phyloP scores from a whole-genome alignment of 1,284 basidiomycete genomes.

The Phaffia rhodozyma region DNA sequence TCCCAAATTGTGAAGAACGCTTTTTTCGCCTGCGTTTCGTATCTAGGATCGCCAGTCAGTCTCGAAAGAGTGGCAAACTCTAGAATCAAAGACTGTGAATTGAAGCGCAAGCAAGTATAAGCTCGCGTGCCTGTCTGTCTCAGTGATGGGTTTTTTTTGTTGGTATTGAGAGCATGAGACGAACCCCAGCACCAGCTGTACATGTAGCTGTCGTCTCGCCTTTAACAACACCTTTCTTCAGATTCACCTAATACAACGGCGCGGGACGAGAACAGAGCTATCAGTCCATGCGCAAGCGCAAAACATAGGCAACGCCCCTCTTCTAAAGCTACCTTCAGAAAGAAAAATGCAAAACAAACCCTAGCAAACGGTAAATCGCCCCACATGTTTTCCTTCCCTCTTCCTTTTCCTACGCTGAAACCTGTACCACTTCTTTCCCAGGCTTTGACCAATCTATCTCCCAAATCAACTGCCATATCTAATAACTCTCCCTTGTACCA shows the following conservation, averaged over 20 bases:
- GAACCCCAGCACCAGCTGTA: conserved; percentile 72
- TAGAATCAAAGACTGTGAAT: conserved; percentile 49
- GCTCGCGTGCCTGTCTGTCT: not conserved
- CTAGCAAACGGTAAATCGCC: not conserved
- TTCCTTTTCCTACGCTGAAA: too few relatives aligned
- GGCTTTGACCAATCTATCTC: conserved; percentile 50
- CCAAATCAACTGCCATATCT: conserved; percentile 68
- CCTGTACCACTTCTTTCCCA: not conserved
- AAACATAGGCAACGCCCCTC: conserved; percentile 49
- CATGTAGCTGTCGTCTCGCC: conserved; percentile 72
- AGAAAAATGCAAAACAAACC: not conserved
- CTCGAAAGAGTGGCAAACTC: conserved; percentile 86
- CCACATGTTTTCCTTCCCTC: too few relatives aligned
- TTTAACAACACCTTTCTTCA: conserved; percentile 53
- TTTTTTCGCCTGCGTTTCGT: conserved; percentile 68
- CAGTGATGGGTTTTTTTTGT: too few relatives aligned
- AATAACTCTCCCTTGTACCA: conserved; percentile 43
- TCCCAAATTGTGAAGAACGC: conserved; percentile 91
- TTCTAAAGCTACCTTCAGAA: conserved; percentile 49
- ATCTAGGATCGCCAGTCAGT: conserved; percentile 71
- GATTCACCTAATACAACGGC: conserved; percentile 46
- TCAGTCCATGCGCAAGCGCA: not conserved
- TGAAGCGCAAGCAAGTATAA: not conserved
- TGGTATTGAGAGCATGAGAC: not conserved
- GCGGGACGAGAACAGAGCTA: conserved; percentile 26